Evolutionary conservation across 805 yeast species (phyloP).

Genomic region (Schizosaccharomyces cryophilus): DNA sequence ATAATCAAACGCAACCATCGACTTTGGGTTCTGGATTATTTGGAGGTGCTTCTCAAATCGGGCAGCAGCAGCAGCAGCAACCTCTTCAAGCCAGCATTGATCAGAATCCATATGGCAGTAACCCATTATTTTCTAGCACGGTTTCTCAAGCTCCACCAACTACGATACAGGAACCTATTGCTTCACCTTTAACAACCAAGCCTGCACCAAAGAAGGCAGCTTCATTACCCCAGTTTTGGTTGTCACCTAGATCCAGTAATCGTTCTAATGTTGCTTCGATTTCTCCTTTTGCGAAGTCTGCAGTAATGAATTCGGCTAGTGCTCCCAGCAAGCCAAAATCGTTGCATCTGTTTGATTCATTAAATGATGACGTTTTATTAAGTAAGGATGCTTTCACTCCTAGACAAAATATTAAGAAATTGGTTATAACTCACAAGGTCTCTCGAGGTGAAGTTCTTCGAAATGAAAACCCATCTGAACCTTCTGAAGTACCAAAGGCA

Average conservation of each 20-base stretch:
- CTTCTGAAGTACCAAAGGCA: background rate
- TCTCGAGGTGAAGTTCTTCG: background rate
- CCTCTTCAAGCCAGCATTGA: constrained; percentile 16
- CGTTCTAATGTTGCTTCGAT: constrained; percentile 2
- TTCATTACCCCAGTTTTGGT: constrained; percentile 33
- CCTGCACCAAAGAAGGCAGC: constrained; percentile 31
- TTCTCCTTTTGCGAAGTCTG: constrained; percentile 2
- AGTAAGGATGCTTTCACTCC: constrained; percentile 52
- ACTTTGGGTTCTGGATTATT: constrained; percentile 9
- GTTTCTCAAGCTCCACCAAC: constrained; percentile 5
- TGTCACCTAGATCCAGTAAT: constrained; percentile 37
- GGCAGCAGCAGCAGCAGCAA: constrained; percentile 10
- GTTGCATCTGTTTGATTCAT: constrained; percentile 18
- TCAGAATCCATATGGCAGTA: constrained; percentile 56
- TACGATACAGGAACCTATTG: constrained; percentile 19
- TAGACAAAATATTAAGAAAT: constrained; percentile 26
- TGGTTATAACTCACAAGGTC: constrained; percentile 25
- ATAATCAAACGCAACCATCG: constrained; percentile 5
- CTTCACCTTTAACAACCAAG: constrained; percentile 21
- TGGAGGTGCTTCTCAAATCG: constrained; percentile 3
- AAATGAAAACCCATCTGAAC: background rate
- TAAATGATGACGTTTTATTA: constrained; percentile 43
- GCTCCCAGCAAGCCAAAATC: background rate
- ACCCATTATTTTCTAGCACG: constrained; percentile 33
- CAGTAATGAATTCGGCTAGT: constrained; percentile 4